A percentile compares a stretch with the other conserved stretches of the same genome.
phyloP scores from a whole-genome alignment of 352 stramenopile genomes.

The Blastocystis sp. region DNA sequence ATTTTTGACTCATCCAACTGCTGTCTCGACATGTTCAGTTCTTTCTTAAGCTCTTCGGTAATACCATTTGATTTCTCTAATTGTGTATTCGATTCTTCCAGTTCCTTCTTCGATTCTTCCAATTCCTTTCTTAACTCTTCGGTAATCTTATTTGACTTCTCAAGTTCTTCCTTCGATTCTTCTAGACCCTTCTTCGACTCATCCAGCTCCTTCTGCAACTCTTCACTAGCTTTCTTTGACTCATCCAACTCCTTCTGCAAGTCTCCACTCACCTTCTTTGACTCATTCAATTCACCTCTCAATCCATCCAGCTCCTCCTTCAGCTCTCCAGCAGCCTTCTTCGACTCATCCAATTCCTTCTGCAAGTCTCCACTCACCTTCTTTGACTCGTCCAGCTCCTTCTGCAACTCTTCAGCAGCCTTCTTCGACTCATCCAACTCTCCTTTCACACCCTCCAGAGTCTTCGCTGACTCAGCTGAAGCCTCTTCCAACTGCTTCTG shows the following conservation, averaged over 20 bases:
- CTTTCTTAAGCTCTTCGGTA: neutral
- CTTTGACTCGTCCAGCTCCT: constrained; percentile 55
- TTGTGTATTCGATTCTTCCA: constrained; percentile 47
- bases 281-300: constrained; percentile 55
- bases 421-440: neutral
- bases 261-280: constrained; percentile 44
- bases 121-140: constrained; percentile 5
- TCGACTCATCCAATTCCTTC: neutral
- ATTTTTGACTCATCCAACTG: neutral
- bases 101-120: constrained; percentile 24
- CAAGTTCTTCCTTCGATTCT: constrained; percentile 57
- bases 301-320: constrained; percentile 57
- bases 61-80: constrained; percentile 28
- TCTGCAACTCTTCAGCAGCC: constrained; percentile 34
- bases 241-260: constrained; percentile 60
- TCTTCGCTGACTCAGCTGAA: neutral
- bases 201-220: constrained; percentile 5
- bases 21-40: neutral
- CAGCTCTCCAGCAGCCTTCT: constrained; percentile 14
- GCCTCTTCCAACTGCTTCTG: neutral
- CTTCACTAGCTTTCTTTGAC: neutral
- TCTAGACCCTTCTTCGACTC: constrained; percentile 58
- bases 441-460: neutral
- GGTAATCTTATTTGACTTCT: neutral
- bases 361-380: constrained; percentile 31